Evolutionary conservation across 257 asterid genomes (phyloP).

Genomic region (Solanum corneliomulleri): DNA sequence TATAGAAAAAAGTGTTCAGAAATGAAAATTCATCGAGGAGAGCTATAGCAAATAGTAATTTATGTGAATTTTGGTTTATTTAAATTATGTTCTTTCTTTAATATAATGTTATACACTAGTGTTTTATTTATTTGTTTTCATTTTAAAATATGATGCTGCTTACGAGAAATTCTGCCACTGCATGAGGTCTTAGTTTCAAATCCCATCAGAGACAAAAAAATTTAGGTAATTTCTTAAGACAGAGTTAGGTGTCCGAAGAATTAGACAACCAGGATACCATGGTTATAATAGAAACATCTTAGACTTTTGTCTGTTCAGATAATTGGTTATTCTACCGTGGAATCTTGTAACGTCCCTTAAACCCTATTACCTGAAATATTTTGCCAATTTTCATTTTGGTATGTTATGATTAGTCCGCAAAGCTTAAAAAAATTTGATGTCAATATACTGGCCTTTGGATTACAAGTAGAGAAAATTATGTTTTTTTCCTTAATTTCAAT

Average conservation of each 20-base stretch:
- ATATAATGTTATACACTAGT: background rate
- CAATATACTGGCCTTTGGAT: background rate
- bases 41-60: background rate
- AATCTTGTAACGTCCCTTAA: background rate
- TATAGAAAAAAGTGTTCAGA: background rate
- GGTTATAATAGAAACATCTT: background rate
- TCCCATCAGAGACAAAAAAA: background rate
- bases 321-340: background rate
- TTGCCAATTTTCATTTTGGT: background rate
- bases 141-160: background rate
- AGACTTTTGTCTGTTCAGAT: background rate
- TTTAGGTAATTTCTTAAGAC: background rate
- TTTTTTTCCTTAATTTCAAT: background rate
- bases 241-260: background rate
- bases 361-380: background rate
- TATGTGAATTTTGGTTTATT: background rate
- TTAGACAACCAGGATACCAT: background rate
- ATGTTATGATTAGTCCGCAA: background rate
- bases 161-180: background rate
- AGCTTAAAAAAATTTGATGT: background rate
- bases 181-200: background rate
- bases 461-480: background rate
- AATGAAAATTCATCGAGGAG: background rate
- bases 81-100: background rate
- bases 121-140: background rate